Evolutionary conservation across 495 filamentous ascomycete genomes (phyloP), one percentile per base, ranked within the genome.

Genomic region (Lophium mytilinum): DNA sequence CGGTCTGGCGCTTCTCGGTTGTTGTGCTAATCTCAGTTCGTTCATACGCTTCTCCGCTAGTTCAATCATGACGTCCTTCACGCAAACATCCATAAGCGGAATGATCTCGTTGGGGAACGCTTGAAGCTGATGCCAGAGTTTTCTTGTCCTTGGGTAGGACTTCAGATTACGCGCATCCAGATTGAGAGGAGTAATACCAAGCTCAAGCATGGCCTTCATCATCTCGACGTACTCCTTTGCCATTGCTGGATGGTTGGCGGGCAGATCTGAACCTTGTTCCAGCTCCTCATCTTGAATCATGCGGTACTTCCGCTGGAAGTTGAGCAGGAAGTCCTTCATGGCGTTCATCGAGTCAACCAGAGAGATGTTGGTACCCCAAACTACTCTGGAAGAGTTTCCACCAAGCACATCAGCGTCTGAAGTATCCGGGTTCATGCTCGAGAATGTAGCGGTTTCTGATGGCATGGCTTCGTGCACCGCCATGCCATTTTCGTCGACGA

Each of bases 341-440:
- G 83, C 77, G 47, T 80, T 80, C 68, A 91, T 86, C 11, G 90
- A 88, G 69, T 99, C 90, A 52, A 86, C 83, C 41, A 97, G 84
- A 1, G 92, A 94, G 55, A 99, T 87, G 48, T 95, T 97, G 46
- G 93, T 97, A 67, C 94, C 93, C 94, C 94, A 99, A 56, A 99
- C 91, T 39, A 95, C 83, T 55, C 87, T 80, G 46, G 85, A 85
- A 39, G 84, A 87, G 57, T 76, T 79, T 9, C 90, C 90, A 42
- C 88, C 89, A 50, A 96, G 83, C 1, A 81, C 85, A 66, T 96
- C 86, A 0, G 90, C 90, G 68, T 99, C 93, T 1, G 90, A 95
- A 10, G 94, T 97, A 53, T 82, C 83, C 1, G 89, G 89, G 63
- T 95, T 84, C 56, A 88, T 69, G 66, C 94, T 93, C 0, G 89